Percentiles rank a stretch among this genome's conserved stretches.
Conservation (phyloP, 2,329 filamentous ascomycete species). For the Fusarium sp. region DNA sequence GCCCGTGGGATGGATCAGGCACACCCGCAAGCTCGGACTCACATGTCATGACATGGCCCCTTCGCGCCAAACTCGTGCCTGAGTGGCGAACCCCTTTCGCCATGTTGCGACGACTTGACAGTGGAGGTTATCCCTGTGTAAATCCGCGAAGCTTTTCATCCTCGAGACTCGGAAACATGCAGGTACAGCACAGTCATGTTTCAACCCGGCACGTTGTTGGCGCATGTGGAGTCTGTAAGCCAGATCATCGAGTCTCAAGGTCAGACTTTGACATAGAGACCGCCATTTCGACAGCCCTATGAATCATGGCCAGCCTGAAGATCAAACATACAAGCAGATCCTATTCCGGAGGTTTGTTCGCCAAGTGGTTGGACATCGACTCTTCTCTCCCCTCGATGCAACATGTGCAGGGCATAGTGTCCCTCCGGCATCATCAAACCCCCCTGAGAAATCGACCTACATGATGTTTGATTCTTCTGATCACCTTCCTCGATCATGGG, state of each 20-base stretch:
- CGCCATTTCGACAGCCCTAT: neutral
- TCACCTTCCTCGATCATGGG: neutral
- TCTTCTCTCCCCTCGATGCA: neutral
- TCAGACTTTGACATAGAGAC: neutral
- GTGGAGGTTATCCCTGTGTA: neutral
- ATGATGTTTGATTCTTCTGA: neutral
- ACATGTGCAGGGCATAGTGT: neutral
- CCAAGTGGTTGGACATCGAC: neutral
- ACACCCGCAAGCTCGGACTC: constrained; percentile 1
- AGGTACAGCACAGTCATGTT: neutral
- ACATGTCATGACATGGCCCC: constrained; percentile 2
- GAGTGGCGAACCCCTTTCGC: neutral
- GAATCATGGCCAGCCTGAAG: neutral
- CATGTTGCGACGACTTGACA: neutral
- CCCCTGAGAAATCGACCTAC: neutral
- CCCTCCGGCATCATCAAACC: neutral
- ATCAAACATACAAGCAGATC: neutral
- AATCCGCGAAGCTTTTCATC: neutral
- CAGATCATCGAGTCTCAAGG: neutral
- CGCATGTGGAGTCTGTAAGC: neutral
- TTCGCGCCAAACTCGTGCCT: neutral
- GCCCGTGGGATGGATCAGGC: constrained; percentile 1
- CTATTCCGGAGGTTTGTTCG: neutral
- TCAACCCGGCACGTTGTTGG: neutral
- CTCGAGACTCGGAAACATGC: neutral